Evolutionary conservation across 192 early-diverging fungal genomes (phyloP).

Genomic region (Coemansia sp.): DNA sequence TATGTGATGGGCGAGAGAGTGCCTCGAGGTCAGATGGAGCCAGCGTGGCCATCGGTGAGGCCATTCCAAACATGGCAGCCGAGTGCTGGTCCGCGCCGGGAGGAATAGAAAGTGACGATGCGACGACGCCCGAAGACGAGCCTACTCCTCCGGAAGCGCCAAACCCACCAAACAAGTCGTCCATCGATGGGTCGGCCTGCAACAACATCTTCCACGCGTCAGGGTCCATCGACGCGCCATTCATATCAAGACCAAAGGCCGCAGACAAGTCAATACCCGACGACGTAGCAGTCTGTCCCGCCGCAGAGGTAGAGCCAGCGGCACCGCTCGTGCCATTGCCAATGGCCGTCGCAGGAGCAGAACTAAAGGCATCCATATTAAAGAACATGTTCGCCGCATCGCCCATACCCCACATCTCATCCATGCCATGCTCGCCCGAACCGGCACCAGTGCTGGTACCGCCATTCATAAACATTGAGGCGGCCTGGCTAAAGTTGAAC

Average conservation of each 20-base stretch:
- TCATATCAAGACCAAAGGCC: constrained; percentile 39
- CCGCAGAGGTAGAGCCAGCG: not conserved
- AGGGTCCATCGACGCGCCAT: constrained; percentile 29
- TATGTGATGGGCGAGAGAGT: not conserved
- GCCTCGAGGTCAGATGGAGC: constrained; percentile 45
- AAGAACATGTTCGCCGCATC: constrained; percentile 39
- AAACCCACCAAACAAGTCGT: constrained; percentile 21
- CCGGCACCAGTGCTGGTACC: not conserved
- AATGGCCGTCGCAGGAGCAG: constrained; percentile 23
- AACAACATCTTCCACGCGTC: constrained; percentile 39
- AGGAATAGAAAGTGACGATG: not conserved
- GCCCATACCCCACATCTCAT: constrained; percentile 44
- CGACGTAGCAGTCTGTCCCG: not conserved
- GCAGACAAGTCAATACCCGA: constrained; percentile 22
- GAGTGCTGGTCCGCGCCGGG: not conserved
- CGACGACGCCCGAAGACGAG: not conserved
- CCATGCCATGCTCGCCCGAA: constrained; percentile 17
- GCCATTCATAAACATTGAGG: constrained; percentile 19
- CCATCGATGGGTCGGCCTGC: constrained; percentile 40
- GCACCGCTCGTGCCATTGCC: constrained; percentile 4
- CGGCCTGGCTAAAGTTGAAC: constrained; percentile 15
- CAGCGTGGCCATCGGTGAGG: constrained; percentile 19
- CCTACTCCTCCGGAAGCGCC: not conserved
- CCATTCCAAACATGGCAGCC: not conserved
- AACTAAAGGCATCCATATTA: constrained; percentile 53